Conservation (phyloP, 192 early-diverging fungal species). For the Pilobolus umbonatus region DNA sequence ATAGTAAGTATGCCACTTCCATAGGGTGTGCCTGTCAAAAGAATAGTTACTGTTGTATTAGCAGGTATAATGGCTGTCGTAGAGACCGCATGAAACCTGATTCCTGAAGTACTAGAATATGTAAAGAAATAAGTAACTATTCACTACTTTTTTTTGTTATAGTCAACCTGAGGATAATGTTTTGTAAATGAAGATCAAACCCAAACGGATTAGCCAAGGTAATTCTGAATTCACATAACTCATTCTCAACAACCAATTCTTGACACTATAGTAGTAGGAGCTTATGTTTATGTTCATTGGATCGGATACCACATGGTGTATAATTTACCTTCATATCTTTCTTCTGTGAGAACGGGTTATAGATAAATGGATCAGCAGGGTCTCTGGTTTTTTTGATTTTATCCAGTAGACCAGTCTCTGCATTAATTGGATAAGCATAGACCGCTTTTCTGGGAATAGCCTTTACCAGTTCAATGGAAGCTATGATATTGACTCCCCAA, state of each 20-base stretch:
- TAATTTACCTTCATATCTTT: conserved; percentile 41
- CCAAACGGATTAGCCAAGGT: conserved; percentile 72
- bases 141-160: neutral
- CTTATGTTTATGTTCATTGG: neutral
- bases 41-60: conserved; percentile 53
- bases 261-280: neutral
- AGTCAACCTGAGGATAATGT: conserved; percentile 50
- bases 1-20: conserved; percentile 56
- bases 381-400: conserved; percentile 19
- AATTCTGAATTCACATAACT: conserved; percentile 65
- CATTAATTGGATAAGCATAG: conserved; percentile 45
- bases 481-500: conserved; percentile 55
- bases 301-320: neutral
- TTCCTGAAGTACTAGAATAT: conserved; percentile 50
- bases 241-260: conserved; percentile 56
- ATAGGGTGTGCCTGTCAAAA: conserved; percentile 60
- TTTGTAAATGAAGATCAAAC: conserved; percentile 73
- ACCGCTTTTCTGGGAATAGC: conserved; percentile 54
- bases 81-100: conserved; percentile 53
- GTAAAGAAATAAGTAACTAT: neutral
- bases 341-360: conserved; percentile 72
- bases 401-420: conserved; percentile 27
- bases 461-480: conserved; percentile 46
- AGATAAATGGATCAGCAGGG: conserved; percentile 68
- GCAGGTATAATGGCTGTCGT: conserved; percentile 63